Evolutionary conservation across 2,329 filamentous ascomycete genomes (phyloP).

Genomic region (Akanthomyces lecanii): DNA sequence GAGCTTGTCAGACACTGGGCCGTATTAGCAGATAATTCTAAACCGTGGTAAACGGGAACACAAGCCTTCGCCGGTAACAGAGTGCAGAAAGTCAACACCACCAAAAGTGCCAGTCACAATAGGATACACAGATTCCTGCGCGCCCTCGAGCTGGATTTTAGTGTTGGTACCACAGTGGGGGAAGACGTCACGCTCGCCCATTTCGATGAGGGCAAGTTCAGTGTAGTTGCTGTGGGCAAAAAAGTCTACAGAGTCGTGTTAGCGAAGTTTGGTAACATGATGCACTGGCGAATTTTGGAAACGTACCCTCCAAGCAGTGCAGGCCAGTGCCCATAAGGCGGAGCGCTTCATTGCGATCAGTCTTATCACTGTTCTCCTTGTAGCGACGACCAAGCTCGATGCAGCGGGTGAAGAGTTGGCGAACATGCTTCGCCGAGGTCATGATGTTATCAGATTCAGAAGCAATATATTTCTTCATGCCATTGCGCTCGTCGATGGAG

Average conservation of each 20-base stretch:
- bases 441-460: constrained; percentile 75
- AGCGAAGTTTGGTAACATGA: constrained; percentile 16
- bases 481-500: constrained; percentile 67
- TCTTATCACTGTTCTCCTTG: constrained; percentile 48
- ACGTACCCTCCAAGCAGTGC: constrained; percentile 75
- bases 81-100: constrained; percentile 90
- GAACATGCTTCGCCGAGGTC: constrained; percentile 74
- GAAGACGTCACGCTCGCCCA: constrained; percentile 79
- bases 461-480: constrained; percentile 92
- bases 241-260: constrained; percentile 54
- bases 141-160: constrained; percentile 65
- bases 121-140: constrained; percentile 65
- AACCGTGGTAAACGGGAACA: background rate
- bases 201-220: constrained; percentile 72
- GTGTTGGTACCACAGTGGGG: constrained; percentile 79
- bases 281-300: background rate
- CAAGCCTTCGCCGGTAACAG: constrained; percentile 66
- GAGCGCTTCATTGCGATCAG: constrained; percentile 83
- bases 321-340: constrained; percentile 81
- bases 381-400: constrained; percentile 80
- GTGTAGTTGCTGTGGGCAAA: constrained; percentile 90
- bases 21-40: constrained; percentile 19
- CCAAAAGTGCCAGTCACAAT: constrained; percentile 90
- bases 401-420: constrained; percentile 65
- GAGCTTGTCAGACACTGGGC: constrained; percentile 75